Conservation (phyloP, 345 rosid species). For the Corchorus olitorius region DNA sequence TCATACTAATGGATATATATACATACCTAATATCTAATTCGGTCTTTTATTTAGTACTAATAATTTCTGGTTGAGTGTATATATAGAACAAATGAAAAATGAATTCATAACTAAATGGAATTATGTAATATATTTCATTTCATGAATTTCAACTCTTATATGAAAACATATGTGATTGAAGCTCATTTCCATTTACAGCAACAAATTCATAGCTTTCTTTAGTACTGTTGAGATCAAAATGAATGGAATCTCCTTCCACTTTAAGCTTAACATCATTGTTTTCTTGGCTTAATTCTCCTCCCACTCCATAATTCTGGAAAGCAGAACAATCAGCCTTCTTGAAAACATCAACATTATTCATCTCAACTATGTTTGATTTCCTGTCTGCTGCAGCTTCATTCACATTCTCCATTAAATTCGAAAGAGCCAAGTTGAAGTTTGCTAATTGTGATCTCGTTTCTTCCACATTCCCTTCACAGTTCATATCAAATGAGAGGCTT, state of each 20-base stretch:
- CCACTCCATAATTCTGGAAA: conserved; percentile 30
- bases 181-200: conserved; percentile 46
- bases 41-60: no score
- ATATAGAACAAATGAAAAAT: neutral
- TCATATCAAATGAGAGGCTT: conserved; percentile 36
- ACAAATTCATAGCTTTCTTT: conserved; percentile 40
- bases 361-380: conserved; percentile 24
- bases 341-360: conserved; percentile 6
- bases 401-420: conserved; percentile 39
- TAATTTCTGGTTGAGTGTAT: no score
- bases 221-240: conserved; percentile 65
- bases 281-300: conserved; percentile 14
- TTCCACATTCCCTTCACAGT: conserved; percentile 27
- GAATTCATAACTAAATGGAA: neutral
- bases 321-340: conserved; percentile 20
- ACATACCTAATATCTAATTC: no score
- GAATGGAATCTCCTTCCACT: conserved; percentile 36
- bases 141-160: conserved; percentile 28
- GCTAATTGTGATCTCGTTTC: conserved; percentile 39
- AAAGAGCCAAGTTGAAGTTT: conserved; percentile 50
- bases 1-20: no score
- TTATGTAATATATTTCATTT: neutral
- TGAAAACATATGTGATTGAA: conserved; percentile 39
- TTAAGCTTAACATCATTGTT: conserved; percentile 32
- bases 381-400: conserved; percentile 30